Evolutionary conservation across 352 stramenopile species (phyloP).

Genomic region (Thalassiosira exigua): DNA sequence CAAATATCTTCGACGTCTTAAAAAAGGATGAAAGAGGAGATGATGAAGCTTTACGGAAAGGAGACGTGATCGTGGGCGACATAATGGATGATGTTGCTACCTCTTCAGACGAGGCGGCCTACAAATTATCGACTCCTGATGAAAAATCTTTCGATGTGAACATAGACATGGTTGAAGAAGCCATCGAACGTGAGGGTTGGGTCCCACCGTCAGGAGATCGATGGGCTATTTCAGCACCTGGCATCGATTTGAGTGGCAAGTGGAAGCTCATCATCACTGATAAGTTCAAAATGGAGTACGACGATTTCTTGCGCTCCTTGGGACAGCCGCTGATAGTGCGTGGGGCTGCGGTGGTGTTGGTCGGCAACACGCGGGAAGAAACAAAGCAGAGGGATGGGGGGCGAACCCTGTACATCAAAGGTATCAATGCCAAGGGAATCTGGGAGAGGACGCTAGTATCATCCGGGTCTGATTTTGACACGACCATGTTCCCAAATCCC

Average conservation of each 20-base stretch:
- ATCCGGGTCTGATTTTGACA: slow-evolving; percentile 62
- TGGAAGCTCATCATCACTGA: slow-evolving; percentile 81
- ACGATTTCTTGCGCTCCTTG: slow-evolving; percentile 72
- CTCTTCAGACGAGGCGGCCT: slow-evolving; percentile 21
- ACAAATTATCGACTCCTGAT: neutral
- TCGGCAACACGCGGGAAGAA: slow-evolving; percentile 73
- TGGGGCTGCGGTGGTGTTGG: slow-evolving; percentile 66
- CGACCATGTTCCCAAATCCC: slow-evolving; percentile 15
- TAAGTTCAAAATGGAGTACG: slow-evolving; percentile 79
- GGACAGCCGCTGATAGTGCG: slow-evolving; percentile 73
- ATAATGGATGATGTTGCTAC: slow-evolving; percentile 49
- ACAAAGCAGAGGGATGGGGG: slow-evolving; percentile 72
- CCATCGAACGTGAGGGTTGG: slow-evolving; percentile 44
- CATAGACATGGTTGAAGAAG: slow-evolving; percentile 28
- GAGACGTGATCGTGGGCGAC: slow-evolving; percentile 32
- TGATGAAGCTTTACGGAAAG: slow-evolving; percentile 18
- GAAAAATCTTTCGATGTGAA: neutral
- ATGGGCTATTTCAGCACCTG: slow-evolving; percentile 67
- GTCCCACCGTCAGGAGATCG: slow-evolving; percentile 45
- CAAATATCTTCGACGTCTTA: slow-evolving; percentile 61
- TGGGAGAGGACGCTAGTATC: slow-evolving; percentile 77
- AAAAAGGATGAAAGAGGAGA: slow-evolving; percentile 47
- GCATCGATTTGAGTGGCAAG: slow-evolving; percentile 74
- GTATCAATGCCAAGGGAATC: slow-evolving; percentile 75
- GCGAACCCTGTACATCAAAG: slow-evolving; percentile 65